These are phyloP conservation scores for Scedosporium aurantiacum DNA, from an alignment of 2,329 filamentous ascomycete species.

Conservation along the genomic window DNA sequence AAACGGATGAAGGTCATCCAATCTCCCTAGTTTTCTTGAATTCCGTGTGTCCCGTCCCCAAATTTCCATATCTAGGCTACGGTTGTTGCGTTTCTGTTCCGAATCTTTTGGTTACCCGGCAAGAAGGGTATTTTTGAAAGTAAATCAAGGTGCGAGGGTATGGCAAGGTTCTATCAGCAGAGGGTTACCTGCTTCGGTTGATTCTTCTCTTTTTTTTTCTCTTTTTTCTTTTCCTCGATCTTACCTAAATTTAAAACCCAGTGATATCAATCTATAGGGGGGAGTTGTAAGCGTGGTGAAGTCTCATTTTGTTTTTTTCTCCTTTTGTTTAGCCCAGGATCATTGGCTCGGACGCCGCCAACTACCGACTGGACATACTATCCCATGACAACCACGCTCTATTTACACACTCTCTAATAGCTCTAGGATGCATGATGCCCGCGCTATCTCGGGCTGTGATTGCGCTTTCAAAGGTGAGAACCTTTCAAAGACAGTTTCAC, in stretches of 20 bases:
- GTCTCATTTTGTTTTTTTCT: neutral
- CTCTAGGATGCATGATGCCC: neutral
- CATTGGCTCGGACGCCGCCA: neutral
- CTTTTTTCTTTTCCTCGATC: neutral
- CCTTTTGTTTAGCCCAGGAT: neutral
- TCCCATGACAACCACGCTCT: neutral
- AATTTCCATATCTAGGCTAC: neutral
- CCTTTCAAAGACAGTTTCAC: neutral
- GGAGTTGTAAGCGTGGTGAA: neutral
- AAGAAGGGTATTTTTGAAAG: neutral
- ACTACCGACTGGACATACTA: too few species aligned
- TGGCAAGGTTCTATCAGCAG: neutral
- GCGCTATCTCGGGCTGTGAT: neutral
- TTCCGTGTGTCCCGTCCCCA: neutral
- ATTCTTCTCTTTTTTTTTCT: neutral
- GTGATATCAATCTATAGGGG: neutral
- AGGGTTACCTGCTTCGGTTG: neutral
- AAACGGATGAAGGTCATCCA: neutral
- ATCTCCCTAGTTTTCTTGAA: neutral
- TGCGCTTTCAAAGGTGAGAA: neutral
- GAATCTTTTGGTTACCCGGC: neutral
- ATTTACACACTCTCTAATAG: too few species aligned
- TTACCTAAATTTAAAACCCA: neutral
- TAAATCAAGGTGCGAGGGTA: neutral
- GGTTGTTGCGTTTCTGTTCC: conserved; percentile 12